phyloP scores from a whole-genome alignment of 768 basidiomycete genomes.

The Suillus decipiens region DNA sequence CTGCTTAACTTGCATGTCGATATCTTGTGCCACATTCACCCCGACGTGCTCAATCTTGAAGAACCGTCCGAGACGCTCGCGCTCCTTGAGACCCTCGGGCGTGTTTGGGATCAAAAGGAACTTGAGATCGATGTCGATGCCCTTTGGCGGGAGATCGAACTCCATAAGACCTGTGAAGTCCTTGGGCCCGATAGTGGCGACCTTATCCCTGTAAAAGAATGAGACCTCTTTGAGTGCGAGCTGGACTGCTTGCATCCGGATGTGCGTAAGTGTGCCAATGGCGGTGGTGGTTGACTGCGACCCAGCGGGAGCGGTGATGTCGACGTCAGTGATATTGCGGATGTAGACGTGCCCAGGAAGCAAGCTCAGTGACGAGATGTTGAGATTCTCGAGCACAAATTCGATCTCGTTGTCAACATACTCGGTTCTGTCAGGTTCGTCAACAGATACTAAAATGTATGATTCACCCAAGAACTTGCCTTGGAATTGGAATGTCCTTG shows the following conservation, averaged over 20 bases:
- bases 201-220: constrained; percentile 73
- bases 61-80: constrained; percentile 50
- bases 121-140: constrained; percentile 69
- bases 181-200: constrained; percentile 49
- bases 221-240: constrained; percentile 65
- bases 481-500: constrained; percentile 68
- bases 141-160: constrained; percentile 63
- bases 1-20: constrained; percentile 54
- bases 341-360: constrained; percentile 72
- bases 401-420: constrained; percentile 69
- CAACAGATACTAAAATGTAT: not conserved
- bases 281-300: constrained; percentile 44
- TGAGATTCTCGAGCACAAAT: constrained; percentile 74
- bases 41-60: constrained; percentile 57
- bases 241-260: constrained; percentile 66
- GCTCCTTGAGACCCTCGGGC: constrained; percentile 41
- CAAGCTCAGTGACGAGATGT: constrained; percentile 65
- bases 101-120: constrained; percentile 62
- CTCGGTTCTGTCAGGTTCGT: constrained; percentile 52
- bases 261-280: constrained; percentile 64
- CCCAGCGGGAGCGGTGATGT: constrained; percentile 46
- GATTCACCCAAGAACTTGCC: constrained; percentile 38
- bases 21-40: constrained; percentile 58
- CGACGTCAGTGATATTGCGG: constrained; percentile 67
- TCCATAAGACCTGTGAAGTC: constrained; percentile 65